Evolutionary conservation across 2,329 filamentous ascomycete genomes (phyloP).

Genomic region (Penicillium frequentans): DNA sequence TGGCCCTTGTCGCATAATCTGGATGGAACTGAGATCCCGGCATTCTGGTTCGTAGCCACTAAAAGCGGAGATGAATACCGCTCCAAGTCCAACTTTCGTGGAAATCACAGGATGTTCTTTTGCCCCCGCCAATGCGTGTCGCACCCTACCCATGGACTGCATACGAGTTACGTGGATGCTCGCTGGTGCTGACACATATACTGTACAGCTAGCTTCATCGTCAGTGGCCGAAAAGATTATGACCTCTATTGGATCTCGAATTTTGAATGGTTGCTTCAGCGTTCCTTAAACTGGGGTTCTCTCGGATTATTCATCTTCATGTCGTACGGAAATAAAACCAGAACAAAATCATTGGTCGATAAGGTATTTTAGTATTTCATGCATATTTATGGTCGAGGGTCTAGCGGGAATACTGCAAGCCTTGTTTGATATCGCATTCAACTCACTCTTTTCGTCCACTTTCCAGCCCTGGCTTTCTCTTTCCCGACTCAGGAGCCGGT

Average conservation of each 20-base stretch:
- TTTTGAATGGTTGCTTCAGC: background rate
- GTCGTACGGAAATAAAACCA: background rate
- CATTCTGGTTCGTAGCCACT: slow-evolving; percentile 8
- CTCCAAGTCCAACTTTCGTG: background rate
- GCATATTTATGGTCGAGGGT: background rate
- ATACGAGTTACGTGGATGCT: background rate
- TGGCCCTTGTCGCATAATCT: background rate
- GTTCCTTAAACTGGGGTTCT: background rate
- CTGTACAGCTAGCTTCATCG: background rate
- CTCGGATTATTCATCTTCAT: too few species aligned
- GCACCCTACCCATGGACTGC: background rate
- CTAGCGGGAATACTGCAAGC: background rate
- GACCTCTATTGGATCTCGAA: background rate
- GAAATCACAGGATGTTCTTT: background rate
- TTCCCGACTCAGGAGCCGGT: background rate
- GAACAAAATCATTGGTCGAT: background rate
- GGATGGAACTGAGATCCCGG: slow-evolving; percentile 4
- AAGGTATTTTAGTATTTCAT: background rate
- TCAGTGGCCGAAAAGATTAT: too few species aligned
- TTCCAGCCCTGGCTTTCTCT: background rate
- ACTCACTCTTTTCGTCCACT: background rate
- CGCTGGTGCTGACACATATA: background rate
- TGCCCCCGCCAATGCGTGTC: too few species aligned
- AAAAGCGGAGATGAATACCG: slow-evolving; percentile 9
- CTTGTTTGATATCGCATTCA: background rate